phyloP scores from a whole-genome alignment of 805 yeast genomes.

The Myxozyma melibiosi region DNA sequence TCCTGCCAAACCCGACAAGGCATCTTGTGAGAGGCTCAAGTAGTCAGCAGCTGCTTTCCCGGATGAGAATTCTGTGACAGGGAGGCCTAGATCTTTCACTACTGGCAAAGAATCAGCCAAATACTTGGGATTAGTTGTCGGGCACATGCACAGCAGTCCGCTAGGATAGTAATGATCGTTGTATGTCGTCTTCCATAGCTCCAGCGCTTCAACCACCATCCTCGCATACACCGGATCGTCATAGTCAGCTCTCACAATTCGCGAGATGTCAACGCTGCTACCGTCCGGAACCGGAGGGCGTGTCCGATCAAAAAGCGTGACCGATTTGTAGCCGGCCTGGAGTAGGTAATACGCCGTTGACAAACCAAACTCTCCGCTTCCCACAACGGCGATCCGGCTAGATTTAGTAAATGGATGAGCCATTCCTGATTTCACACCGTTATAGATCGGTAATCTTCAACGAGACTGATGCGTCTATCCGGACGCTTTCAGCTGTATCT shows the following conservation, averaged over 20 bases:
- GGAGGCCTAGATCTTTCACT: constrained; percentile 24
- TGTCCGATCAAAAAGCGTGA: constrained; percentile 30
- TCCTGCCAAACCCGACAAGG: constrained; percentile 38
- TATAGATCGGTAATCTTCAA: no score
- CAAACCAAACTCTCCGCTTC: constrained; percentile 60
- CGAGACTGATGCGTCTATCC: no score
- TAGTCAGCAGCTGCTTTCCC: constrained; percentile 8
- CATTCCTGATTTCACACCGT: no score
- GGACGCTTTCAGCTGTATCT: no score
- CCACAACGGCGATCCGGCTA: constrained; percentile 48
- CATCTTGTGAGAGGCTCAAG: constrained; percentile 37
- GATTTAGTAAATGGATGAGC: background rate
- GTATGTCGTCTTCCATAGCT: constrained; percentile 42
- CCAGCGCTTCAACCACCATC: constrained; percentile 51
- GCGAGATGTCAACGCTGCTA: constrained; percentile 54
- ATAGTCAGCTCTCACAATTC: constrained; percentile 54
- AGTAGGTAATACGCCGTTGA: constrained; percentile 51
- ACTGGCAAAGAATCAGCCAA: constrained; percentile 15
- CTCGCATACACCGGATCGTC: constrained; percentile 48
- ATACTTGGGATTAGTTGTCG: constrained; percentile 22
- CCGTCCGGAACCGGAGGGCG: constrained; percentile 35
- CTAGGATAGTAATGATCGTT: constrained; percentile 23
- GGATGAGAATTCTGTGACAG: constrained; percentile 14
- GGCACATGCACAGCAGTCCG: constrained; percentile 30
- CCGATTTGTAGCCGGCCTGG: constrained; percentile 21